Conservation (phyloP, 495 filamentous ascomycete genomes). For the Xylaria curta region DNA sequence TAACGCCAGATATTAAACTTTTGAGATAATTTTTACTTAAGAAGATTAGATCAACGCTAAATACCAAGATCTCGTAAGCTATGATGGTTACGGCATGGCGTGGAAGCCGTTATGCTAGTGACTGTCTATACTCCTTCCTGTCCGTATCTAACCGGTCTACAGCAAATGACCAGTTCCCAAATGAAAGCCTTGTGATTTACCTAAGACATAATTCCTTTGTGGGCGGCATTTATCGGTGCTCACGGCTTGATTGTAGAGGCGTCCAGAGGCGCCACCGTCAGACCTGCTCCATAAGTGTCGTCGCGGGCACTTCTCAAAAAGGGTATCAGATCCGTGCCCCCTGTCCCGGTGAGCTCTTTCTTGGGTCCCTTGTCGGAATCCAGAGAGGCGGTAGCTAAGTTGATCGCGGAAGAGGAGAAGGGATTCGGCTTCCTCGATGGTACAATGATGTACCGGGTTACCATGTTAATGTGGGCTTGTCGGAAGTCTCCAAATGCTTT, state of each 20-base stretch:
- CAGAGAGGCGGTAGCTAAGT: slow-evolving; percentile 65
- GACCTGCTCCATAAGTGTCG: slow-evolving; percentile 83
- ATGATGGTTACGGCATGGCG: slow-evolving; percentile 8
- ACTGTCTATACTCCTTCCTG: neutral
- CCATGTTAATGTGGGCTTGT: slow-evolving; percentile 90
- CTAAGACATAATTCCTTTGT: neutral
- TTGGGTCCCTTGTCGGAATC: slow-evolving; percentile 19
- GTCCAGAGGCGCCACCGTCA: slow-evolving; percentile 68
- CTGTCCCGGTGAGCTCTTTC: slow-evolving; percentile 77
- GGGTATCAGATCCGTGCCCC: slow-evolving; percentile 87
- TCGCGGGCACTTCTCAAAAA: slow-evolving; percentile 95
- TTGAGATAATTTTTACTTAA: slow-evolving; percentile 19
- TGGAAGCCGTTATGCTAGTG: neutral
- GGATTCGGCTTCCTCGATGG: slow-evolving; percentile 52
- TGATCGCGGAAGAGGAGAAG: slow-evolving; percentile 48
- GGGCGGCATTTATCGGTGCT: slow-evolving; percentile 18
- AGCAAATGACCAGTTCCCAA: neutral
- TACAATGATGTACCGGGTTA: slow-evolving; percentile 90
- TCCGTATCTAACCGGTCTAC: slow-evolving; percentile 15
- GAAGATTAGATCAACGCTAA: slow-evolving; percentile 19
- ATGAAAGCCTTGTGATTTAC: neutral
- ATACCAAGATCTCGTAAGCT: neutral
- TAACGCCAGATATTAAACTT: neutral
- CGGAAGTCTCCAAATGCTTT: slow-evolving; percentile 81
- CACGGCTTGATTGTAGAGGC: slow-evolving; percentile 58